phyloP scores from a whole-genome alignment of 257 asterid species.

The Capsicum baccatum region DNA sequence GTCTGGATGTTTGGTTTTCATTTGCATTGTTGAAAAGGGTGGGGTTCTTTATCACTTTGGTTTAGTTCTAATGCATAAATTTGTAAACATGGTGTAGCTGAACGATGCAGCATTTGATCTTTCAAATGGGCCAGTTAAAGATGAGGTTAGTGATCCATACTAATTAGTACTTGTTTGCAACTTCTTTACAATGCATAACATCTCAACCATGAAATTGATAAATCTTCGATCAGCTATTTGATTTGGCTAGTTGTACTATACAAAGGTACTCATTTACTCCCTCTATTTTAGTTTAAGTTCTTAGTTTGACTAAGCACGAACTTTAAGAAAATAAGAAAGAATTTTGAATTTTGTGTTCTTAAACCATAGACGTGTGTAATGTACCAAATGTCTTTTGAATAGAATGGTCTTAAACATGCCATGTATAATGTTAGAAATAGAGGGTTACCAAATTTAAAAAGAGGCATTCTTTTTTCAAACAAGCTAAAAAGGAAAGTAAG shows the following conservation, averaged over 20 bases:
- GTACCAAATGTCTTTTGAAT: not conserved
- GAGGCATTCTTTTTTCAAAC: not conserved
- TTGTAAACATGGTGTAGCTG: constrained; percentile 57
- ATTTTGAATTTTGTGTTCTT: not conserved
- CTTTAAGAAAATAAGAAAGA: not conserved
- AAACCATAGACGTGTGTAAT: not conserved
- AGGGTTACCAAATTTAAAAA: not conserved
- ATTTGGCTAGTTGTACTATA: not conserved
- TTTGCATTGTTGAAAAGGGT: constrained; percentile 13
- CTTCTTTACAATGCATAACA: not conserved
- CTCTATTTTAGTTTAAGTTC: not conserved
- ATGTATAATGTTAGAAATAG: not conserved
- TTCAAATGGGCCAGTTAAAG: constrained; percentile 82
- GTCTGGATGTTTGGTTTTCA: constrained; percentile 3
- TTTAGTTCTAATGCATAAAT: constrained; percentile 30
- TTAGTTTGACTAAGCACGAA: not conserved
- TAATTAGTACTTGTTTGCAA: not conserved
- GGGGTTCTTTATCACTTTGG: not conserved
- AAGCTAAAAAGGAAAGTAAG: constrained; percentile 3
- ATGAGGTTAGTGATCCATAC: constrained; percentile 61
- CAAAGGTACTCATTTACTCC: not conserved
- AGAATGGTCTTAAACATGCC: not conserved
- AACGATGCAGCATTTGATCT: constrained; percentile 99
- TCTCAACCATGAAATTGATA: constrained; percentile 12
- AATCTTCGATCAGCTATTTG: constrained; percentile 3